A percentile compares a stretch with the other conserved stretches of the same genome.
phyloP scores from a whole-genome alignment of 768 basidiomycete genomes.

The Hirschioporus abietinus region DNA sequence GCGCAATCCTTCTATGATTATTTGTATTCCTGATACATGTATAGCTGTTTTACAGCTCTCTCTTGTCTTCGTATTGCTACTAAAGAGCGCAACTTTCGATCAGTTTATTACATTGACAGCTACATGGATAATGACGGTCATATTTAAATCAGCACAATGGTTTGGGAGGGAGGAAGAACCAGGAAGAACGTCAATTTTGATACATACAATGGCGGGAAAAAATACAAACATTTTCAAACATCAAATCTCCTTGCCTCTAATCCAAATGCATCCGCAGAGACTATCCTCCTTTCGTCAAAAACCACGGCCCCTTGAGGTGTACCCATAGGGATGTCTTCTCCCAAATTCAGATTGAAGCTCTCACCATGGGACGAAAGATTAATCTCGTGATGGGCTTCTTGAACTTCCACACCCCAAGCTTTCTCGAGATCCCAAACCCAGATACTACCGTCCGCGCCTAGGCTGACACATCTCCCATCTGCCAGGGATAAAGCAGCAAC shows the following conservation, averaged over 20 bases:
- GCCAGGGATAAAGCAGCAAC: constrained; percentile 65
- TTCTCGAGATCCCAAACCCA: constrained; percentile 87
- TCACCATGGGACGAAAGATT: neutral
- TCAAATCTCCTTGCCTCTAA: constrained; percentile 31
- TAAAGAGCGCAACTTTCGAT: neutral
- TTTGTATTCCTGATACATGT: constrained; percentile 2
- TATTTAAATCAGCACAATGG: no score
- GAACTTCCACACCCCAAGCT: constrained; percentile 32
- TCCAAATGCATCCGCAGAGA: constrained; percentile 35
- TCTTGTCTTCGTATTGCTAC: neutral
- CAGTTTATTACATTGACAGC: neutral
- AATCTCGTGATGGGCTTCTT: neutral
- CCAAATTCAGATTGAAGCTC: neutral
- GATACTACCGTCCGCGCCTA: constrained; percentile 64
- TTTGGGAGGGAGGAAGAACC: neutral
- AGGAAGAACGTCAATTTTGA: neutral
- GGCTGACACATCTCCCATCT: constrained; percentile 78
- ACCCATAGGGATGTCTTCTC: constrained; percentile 7
- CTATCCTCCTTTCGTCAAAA: constrained; percentile 73
- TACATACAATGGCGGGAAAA: neutral
- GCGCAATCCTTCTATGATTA: constrained; percentile 3
- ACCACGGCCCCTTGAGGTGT: constrained; percentile 41
- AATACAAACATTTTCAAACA: constrained; percentile 17
- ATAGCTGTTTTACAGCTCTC: neutral
- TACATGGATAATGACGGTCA: neutral